Conservation (phyloP, 176 grass and related monocot species). For the Cenchrus americanus region DNA sequence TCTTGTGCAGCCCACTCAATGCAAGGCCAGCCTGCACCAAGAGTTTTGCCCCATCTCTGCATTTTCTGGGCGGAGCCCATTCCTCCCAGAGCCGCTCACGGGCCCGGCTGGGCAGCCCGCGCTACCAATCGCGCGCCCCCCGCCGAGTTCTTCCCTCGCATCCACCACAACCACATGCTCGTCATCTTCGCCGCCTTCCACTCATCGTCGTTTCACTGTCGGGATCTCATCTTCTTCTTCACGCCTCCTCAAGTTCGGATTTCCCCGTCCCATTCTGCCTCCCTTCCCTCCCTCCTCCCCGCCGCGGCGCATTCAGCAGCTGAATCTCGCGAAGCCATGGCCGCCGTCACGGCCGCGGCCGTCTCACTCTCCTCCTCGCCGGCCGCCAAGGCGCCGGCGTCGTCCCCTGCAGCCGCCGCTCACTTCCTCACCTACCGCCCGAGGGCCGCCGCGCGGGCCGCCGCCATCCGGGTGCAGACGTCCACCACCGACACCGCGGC, state of each 20-base stretch:
- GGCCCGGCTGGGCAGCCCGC: no score
- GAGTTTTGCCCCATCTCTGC: no score
- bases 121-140: no score
- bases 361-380: slow-evolving; percentile 45
- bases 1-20: no score
- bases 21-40: no score
- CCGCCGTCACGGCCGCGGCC: slow-evolving; percentile 70
- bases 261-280: background rate
- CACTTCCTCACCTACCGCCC: slow-evolving; percentile 45
- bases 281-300: background rate
- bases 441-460: background rate
- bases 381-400: slow-evolving; percentile 37
- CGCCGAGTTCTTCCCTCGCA: no score
- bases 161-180: slow-evolving; percentile 40
- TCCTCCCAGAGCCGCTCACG: no score
- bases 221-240: background rate
- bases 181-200: slow-evolving; percentile 59
- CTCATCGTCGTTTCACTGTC: slow-evolving; percentile 26
- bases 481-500: slow-evolving; percentile 39
- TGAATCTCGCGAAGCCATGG: slow-evolving; percentile 42
- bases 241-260: background rate
- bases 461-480: slow-evolving; percentile 56
- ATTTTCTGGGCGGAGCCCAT: no score
- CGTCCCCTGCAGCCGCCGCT: background rate
- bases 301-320: no score